Evolutionary conservation across 768 basidiomycete species (phyloP).

Genomic region (Mycena crocata): DNA sequence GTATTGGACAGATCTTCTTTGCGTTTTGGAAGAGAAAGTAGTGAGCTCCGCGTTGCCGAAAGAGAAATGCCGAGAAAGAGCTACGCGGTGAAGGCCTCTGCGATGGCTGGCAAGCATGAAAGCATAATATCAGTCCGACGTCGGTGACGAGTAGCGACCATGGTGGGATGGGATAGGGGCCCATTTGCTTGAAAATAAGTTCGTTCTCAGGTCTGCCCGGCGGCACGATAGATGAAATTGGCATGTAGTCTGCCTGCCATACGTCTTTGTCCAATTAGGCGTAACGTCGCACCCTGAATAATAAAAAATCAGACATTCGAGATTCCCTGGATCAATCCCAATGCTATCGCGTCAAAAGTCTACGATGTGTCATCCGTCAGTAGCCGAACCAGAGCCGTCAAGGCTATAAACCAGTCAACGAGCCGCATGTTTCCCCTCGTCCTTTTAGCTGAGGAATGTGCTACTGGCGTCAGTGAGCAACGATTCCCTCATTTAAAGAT

Average conservation of each 20-base stretch:
- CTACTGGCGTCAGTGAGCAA: conserved; percentile 34
- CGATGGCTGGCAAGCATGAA: conserved; percentile 22
- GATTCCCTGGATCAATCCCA: conserved; percentile 27
- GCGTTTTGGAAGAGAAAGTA: too few species aligned
- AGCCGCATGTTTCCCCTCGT: conserved; percentile 8
- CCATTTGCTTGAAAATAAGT: background rate
- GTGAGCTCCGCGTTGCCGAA: conserved; percentile 4
- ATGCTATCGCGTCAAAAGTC: conserved; percentile 33
- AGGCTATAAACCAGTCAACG: conserved; percentile 28
- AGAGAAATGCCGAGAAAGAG: conserved; percentile 26
- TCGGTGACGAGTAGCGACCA: conserved; percentile 31
- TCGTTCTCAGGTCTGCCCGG: background rate
- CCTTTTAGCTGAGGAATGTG: conserved; percentile 22
- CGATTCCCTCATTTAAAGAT: background rate
- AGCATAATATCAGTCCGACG: conserved; percentile 26
- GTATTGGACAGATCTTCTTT: background rate
- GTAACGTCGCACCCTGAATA: conserved; percentile 7
- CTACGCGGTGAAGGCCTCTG: conserved; percentile 24
- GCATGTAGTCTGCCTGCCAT: conserved; percentile 31
- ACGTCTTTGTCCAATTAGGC: conserved; percentile 26
- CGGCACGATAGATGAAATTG: conserved; percentile 11
- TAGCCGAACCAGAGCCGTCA: conserved; percentile 27
- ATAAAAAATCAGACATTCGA: conserved; percentile 27
- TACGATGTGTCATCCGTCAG: conserved; percentile 32
- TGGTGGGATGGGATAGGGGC: conserved; percentile 6